Evolutionary conservation across 306 rosid species (phyloP).

Genomic region (Corylus americana): DNA sequence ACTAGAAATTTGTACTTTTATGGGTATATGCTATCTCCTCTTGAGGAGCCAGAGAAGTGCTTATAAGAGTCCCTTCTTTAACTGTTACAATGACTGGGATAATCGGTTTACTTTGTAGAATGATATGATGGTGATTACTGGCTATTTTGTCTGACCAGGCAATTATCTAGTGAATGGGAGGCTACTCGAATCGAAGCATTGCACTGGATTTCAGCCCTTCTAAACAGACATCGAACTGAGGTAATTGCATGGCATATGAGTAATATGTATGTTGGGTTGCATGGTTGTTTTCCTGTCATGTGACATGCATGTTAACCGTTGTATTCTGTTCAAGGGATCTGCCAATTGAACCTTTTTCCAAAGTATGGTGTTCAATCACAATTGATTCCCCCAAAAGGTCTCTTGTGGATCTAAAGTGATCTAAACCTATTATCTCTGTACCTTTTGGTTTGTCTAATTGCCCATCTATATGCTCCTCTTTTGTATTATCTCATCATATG

Average conservation of each 20-base stretch:
- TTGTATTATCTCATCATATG: slow-evolving; percentile 9
- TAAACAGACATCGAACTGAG: slow-evolving; percentile 78
- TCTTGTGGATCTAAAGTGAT: background rate
- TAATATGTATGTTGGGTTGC: background rate
- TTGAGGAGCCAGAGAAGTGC: slow-evolving; percentile 30
- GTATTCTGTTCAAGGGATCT: background rate
- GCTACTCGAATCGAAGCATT: slow-evolving; percentile 95
- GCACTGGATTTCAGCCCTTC: slow-evolving; percentile 91
- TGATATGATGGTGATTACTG: slow-evolving; percentile 32
- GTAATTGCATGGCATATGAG: slow-evolving; percentile 39
- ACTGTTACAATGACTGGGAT: background rate
- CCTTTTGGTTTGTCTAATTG: slow-evolving; percentile 19
- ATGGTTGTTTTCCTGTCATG: background rate
- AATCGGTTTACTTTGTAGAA: background rate
- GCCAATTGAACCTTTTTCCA: background rate
- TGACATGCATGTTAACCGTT: slow-evolving; percentile 6
- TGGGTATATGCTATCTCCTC: slow-evolving; percentile 11
- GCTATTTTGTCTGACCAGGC: slow-evolving; percentile 63
- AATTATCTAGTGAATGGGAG: slow-evolving; percentile 87
- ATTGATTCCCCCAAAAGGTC: slow-evolving; percentile 6
- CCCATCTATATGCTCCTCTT: slow-evolving; percentile 22
- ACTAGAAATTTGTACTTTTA: slow-evolving; percentile 27
- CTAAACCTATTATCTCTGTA: slow-evolving; percentile 13
- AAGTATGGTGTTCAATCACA: background rate
- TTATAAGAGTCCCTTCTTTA: slow-evolving; percentile 24